Conservation (phyloP, 1,139 yeast genomes). For the Candida dubliniensis region DNA sequence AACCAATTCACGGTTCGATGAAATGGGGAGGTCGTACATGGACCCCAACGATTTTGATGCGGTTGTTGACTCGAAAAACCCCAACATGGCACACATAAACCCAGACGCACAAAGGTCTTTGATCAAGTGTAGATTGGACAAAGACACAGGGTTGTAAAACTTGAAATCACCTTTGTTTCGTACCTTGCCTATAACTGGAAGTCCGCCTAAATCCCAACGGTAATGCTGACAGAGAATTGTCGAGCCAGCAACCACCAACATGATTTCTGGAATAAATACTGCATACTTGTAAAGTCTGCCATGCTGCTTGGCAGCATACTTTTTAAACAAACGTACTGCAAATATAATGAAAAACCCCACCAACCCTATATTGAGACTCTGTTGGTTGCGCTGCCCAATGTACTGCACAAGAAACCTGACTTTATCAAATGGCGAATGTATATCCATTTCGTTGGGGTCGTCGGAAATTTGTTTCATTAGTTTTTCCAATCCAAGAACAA, state of each 20-base stretch:
- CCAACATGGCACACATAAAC: conserved; percentile 79
- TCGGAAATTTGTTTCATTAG: conserved; percentile 31
- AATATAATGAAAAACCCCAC: conserved; percentile 47
- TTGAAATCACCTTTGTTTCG: conserved; percentile 26
- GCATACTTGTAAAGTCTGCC: conserved; percentile 24
- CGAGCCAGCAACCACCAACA: conserved; percentile 65
- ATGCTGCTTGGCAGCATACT: conserved; percentile 20
- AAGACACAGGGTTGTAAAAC: conserved; percentile 37
- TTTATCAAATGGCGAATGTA: conserved; percentile 78
- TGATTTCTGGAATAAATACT: conserved; percentile 77
- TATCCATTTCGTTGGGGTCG: conserved; percentile 48
- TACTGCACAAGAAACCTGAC: conserved; percentile 51
- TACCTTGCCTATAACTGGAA: conserved; percentile 71
- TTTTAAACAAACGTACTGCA: conserved; percentile 44
- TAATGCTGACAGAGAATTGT: conserved; percentile 56
- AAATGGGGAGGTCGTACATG: conserved; percentile 61
- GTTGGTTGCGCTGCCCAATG: conserved; percentile 42
- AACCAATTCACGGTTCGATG: conserved; percentile 73
- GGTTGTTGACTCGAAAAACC: conserved; percentile 91
- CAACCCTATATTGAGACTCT: conserved; percentile 56
- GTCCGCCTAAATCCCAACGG: conserved; percentile 59
- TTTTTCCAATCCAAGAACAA: conserved; percentile 65
- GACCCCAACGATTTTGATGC: conserved; percentile 83
- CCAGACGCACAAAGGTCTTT: conserved; percentile 54
- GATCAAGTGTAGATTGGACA: conserved; percentile 32